A percentile compares a stretch with the other conserved stretches of the same genome.
phyloP scores from a whole-genome alignment of 2,329 filamentous ascomycete species.

The Thielaviopsis euricoi region DNA sequence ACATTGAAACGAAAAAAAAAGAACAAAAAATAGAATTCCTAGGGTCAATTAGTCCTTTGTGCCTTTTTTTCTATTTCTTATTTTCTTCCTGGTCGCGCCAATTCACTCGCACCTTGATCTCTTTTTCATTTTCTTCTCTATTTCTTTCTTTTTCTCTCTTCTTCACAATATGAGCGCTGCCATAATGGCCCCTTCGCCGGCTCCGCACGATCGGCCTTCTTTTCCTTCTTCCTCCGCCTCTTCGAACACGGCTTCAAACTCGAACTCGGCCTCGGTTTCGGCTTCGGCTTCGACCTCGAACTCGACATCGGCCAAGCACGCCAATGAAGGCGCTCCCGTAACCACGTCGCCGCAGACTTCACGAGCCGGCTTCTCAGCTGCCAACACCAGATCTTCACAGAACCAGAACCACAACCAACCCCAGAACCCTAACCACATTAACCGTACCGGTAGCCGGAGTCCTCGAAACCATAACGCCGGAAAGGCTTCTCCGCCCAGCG shows the following conservation, averaged over 20 bases:
- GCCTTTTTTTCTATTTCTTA: background rate
- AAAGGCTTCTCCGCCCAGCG: constrained; percentile 42
- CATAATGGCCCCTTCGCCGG: constrained; percentile 52
- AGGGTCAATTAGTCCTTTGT: background rate
- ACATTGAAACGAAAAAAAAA: background rate
- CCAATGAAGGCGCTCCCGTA: constrained; percentile 20
- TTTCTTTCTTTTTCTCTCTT: background rate
- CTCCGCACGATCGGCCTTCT: constrained; percentile 46
- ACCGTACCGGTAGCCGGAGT: constrained; percentile 12
- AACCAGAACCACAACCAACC: constrained; percentile 12
- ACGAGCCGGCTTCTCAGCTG: constrained; percentile 29
- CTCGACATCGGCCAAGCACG: constrained; percentile 30
- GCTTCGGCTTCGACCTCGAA: constrained; percentile 27
- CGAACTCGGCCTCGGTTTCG: constrained; percentile 16
- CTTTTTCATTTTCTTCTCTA: background rate
- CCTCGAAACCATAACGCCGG: constrained; percentile 17
- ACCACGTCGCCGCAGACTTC: constrained; percentile 28
- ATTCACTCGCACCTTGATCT: constrained; percentile 1
- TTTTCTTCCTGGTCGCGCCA: background rate
- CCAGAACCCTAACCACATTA: background rate
- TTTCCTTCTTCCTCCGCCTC: constrained; percentile 23
- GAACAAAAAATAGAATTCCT: background rate
- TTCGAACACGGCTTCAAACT: background rate
- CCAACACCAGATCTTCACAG: constrained; percentile 32
- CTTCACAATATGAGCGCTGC: constrained; percentile 44